These are phyloP conservation scores for Trichophyton benhamiae DNA, from an alignment of 2,329 filamentous ascomycete species.

Conservation along the genomic window DNA sequence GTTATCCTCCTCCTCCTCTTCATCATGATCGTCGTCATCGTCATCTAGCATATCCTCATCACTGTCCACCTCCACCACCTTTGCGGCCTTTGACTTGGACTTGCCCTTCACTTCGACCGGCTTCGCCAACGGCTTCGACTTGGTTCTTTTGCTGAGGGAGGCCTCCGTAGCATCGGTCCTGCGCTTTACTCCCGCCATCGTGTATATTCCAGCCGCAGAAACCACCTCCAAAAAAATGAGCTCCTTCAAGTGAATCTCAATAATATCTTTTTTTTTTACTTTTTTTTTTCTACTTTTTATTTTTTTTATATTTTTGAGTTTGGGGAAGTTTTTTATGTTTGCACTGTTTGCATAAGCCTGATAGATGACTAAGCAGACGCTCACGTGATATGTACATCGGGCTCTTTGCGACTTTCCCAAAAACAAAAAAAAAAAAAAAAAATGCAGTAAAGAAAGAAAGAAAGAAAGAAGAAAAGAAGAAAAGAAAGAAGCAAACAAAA, in stretches of 20 bases:
- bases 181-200: slow-evolving; percentile 34
- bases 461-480: too few relatives aligned
- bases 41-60: not conserved
- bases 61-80: not conserved
- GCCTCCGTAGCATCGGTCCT: slow-evolving; percentile 27
- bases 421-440: too few relatives aligned
- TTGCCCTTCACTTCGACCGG: slow-evolving; percentile 19
- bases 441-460: not conserved
- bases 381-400: not conserved
- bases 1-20: not conserved
- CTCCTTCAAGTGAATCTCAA: not conserved
- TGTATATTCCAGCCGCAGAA: not conserved
- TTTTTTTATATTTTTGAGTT: not conserved
- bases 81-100: not conserved
- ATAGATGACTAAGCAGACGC: not conserved
- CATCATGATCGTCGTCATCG: not conserved
- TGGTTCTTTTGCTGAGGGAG: slow-evolving; percentile 31
- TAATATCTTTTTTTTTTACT: not conserved
- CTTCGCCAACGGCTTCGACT: slow-evolving; percentile 22
- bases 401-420: too few relatives aligned
- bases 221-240: not conserved
- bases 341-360: not conserved
- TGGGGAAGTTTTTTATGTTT: not conserved
- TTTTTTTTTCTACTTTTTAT: not conserved
- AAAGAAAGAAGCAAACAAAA: too few relatives aligned